Percentiles rank a stretch among this genome's conserved stretches.
These are phyloP conservation scores for Ophiostoma sp. DNA, from an alignment of 2,329 filamentous ascomycete genomes.

Conservation along the genomic window DNA sequence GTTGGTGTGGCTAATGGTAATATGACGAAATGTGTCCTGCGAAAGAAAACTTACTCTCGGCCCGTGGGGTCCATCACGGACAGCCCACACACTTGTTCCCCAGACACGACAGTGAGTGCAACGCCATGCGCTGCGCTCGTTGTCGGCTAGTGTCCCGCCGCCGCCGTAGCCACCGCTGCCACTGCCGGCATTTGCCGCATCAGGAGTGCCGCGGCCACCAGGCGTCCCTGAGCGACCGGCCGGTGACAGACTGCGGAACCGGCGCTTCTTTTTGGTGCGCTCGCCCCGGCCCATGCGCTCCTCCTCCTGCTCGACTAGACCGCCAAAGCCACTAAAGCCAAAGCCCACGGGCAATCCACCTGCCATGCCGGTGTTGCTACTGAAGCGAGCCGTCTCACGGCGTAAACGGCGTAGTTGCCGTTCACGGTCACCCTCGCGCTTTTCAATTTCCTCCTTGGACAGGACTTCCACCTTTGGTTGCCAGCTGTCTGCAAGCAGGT, in stretches of 20 bases:
- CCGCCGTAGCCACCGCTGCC: slow-evolving; percentile 63
- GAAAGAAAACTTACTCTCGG: slow-evolving; percentile 59
- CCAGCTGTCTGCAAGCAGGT: slow-evolving; percentile 79
- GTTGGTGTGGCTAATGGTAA: not conserved
- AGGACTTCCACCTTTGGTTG: slow-evolving; percentile 75
- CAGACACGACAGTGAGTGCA: slow-evolving; percentile 83
- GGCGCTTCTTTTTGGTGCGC: slow-evolving; percentile 88
- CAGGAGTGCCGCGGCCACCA: slow-evolving; percentile 72
- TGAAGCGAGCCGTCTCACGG: slow-evolving; percentile 88
- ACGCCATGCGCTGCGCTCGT: slow-evolving; percentile 77
- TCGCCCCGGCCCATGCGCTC: slow-evolving; percentile 89
- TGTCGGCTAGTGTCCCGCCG: slow-evolving; percentile 62
- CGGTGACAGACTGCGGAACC: slow-evolving; percentile 84
- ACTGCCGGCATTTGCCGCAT: slow-evolving; percentile 52
- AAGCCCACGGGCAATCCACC: slow-evolving; percentile 61
- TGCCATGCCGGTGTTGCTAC: slow-evolving; percentile 74
- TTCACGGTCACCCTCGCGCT: slow-evolving; percentile 89
- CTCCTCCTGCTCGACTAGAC: slow-evolving; percentile 56
- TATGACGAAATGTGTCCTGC: slow-evolving; percentile 9
- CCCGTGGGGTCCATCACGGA: slow-evolving; percentile 82
- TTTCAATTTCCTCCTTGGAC: slow-evolving; percentile 95
- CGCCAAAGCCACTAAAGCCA: slow-evolving; percentile 39
- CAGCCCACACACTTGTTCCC: slow-evolving; percentile 90
- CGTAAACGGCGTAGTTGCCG: slow-evolving; percentile 80
- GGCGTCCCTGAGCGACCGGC: slow-evolving; percentile 62